phyloP scores from a whole-genome alignment of 768 basidiomycete genomes.

The Pleurotus ostreatus region DNA sequence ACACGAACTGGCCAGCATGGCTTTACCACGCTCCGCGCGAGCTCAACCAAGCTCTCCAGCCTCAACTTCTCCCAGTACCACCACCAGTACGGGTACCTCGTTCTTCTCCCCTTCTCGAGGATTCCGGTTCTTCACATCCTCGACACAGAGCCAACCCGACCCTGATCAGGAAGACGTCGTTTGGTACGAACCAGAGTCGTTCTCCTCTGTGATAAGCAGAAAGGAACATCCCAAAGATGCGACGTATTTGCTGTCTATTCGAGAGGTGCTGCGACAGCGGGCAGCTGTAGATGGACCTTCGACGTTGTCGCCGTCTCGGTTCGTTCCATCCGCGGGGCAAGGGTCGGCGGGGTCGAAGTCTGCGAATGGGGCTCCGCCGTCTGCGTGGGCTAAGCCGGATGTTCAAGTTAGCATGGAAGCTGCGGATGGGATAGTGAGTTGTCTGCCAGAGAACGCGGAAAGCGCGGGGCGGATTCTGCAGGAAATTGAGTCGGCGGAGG shows the following conservation, averaged over 20 bases:
- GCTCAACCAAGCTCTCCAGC: slow-evolving; percentile 14
- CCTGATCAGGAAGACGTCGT: slow-evolving; percentile 55
- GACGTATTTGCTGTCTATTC: slow-evolving; percentile 50
- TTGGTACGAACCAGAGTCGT: slow-evolving; percentile 61
- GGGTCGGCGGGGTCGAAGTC: not conserved
- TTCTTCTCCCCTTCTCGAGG: slow-evolving; percentile 45
- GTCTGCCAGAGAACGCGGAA: slow-evolving; percentile 28
- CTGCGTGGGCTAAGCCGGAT: slow-evolving; percentile 55
- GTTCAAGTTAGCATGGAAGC: slow-evolving; percentile 48
- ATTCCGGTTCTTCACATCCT: slow-evolving; percentile 45
- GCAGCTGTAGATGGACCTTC: slow-evolving; percentile 29
- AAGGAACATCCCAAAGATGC: slow-evolving; percentile 64
- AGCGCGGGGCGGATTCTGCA: slow-evolving; percentile 43
- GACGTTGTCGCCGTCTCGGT: slow-evolving; percentile 11
- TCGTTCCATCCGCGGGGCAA: not conserved
- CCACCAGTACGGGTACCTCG: slow-evolving; percentile 34
- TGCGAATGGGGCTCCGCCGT: slow-evolving; percentile 25
- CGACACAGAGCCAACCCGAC: slow-evolving; percentile 40
- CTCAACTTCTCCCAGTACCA: slow-evolving; percentile 19
- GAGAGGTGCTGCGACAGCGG: slow-evolving; percentile 60
- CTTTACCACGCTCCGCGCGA: slow-evolving; percentile 22
- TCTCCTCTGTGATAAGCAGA: slow-evolving; percentile 54
- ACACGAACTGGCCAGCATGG: slow-evolving; percentile 38
- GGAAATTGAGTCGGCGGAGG: slow-evolving; percentile 30
- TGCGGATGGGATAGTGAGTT: slow-evolving; percentile 46